phyloP scores from a whole-genome alignment of 179 eudicot genomes.

The Gypsophila paniculata region DNA sequence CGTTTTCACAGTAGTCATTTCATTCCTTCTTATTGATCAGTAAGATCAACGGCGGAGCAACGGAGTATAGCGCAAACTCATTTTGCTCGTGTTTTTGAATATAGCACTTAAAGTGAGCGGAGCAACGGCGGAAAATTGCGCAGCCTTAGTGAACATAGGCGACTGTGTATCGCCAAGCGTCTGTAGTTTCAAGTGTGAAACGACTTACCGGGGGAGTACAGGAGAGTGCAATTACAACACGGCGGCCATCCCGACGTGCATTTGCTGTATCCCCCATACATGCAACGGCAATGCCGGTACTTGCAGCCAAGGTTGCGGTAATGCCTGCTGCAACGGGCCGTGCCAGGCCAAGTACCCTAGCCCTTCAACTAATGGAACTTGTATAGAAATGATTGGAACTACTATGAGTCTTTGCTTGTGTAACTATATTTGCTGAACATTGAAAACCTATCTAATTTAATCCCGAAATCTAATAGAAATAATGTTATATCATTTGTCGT shows the following conservation, averaged over 20 bases:
- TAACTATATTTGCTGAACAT: not conserved
- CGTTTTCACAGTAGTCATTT: no score
- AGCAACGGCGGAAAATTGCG: no score
- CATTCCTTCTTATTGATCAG: no score
- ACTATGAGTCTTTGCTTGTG: not conserved
- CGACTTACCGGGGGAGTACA: not conserved
- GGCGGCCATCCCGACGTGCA: not conserved
- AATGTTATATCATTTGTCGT: not conserved
- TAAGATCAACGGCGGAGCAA: no score
- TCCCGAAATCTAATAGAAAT: no score
- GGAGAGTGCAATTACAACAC: not conserved
- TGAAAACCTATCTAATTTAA: not conserved
- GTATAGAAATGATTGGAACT: not conserved
- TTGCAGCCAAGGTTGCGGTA: no score
- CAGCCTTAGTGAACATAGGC: not conserved
- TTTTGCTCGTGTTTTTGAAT: no score
- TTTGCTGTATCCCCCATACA: not conserved
- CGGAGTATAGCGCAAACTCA: no score
- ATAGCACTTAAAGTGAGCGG: no score
- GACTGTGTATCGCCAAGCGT: not conserved
- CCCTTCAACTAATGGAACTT: not conserved
- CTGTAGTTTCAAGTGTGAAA: not conserved
- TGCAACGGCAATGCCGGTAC: no score
- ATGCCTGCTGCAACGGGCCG: not conserved
- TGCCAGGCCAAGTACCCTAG: not conserved